These are phyloP conservation scores for Aspergillus unguis DNA, from an alignment of 2,329 filamentous ascomycete species.

Conservation along the genomic window DNA sequence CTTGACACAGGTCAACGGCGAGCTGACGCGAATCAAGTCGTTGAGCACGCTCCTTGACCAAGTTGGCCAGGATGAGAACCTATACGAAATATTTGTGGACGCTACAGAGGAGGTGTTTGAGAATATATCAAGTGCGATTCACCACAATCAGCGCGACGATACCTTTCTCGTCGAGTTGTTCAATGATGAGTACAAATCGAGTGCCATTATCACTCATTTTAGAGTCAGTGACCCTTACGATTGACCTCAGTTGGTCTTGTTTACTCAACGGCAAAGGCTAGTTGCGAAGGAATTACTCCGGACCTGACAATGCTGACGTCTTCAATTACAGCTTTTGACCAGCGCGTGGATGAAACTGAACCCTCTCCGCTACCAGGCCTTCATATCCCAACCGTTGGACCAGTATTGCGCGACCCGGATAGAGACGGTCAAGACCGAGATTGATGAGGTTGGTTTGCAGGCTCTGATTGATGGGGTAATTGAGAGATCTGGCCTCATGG, in stretches of 20 bases:
- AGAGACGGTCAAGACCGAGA: constrained; percentile 74
- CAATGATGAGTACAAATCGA: constrained; percentile 66
- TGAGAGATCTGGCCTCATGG: constrained; percentile 70
- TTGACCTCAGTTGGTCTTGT: background rate
- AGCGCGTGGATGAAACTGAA: constrained; percentile 80
- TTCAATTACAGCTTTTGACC: constrained; percentile 64
- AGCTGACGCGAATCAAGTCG: constrained; percentile 68
- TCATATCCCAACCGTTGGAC: constrained; percentile 61
- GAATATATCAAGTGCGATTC: constrained; percentile 59
- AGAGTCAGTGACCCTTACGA: constrained; percentile 47
- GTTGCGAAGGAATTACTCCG: constrained; percentile 7
- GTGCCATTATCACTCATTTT: constrained; percentile 80
- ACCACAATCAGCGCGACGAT: constrained; percentile 53
- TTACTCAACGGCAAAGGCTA: too few relatives aligned
- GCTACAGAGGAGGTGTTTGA: constrained; percentile 67
- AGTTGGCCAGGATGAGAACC: constrained; percentile 64
- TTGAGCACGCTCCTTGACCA: constrained; percentile 68
- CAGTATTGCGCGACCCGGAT: constrained; percentile 69
- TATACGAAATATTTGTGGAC: constrained; percentile 81
- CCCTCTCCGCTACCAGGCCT: constrained; percentile 65
- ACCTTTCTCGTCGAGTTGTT: constrained; percentile 64
- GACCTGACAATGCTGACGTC: constrained; percentile 15
- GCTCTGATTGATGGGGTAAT: constrained; percentile 76
- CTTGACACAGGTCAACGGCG: constrained; percentile 62
- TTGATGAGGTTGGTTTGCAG: constrained; percentile 83